Evolutionary conservation across 2,329 filamentous ascomycete species (phyloP).

Genomic region (Aspergillus nomiae): DNA sequence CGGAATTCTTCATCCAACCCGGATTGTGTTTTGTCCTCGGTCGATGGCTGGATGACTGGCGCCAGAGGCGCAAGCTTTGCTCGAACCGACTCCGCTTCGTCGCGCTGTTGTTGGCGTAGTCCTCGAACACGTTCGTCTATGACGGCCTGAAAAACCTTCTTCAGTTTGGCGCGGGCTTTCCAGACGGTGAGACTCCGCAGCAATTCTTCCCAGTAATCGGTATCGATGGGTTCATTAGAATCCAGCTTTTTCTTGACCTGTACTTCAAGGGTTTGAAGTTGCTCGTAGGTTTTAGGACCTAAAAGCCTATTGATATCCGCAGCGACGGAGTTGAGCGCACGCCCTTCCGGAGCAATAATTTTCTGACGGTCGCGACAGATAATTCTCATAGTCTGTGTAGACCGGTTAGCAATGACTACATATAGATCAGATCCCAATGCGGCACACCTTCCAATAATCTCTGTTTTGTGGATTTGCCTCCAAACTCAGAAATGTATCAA

Average conservation of each 20-base stretch:
- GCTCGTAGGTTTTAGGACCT: conserved; percentile 78
- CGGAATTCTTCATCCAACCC: conserved; percentile 37
- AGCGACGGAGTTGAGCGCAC: conserved; percentile 78
- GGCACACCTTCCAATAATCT: conserved; percentile 77
- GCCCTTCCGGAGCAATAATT: conserved; percentile 66
- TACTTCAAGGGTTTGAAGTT: conserved; percentile 81
- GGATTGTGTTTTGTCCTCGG: conserved; percentile 5
- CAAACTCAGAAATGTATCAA: conserved; percentile 74
- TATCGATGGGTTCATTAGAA: conserved; percentile 89
- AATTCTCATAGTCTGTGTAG: conserved; percentile 69
- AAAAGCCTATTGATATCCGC: conserved; percentile 87
- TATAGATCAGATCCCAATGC: not conserved
- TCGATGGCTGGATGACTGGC: conserved; percentile 31
- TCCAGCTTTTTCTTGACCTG: conserved; percentile 85
- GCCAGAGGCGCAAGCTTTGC: conserved; percentile 56
- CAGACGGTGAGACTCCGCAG: conserved; percentile 81
- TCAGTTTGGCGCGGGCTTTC: conserved; percentile 87
- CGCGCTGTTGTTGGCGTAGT: conserved; percentile 67
- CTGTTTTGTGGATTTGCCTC: conserved; percentile 77
- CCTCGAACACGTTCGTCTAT: conserved; percentile 68
- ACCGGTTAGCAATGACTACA: conserved; percentile 9
- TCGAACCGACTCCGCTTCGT: conserved; percentile 62
- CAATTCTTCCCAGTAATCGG: conserved; percentile 96
- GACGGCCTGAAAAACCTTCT: conserved; percentile 75
- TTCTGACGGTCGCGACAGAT: conserved; percentile 78